These are phyloP conservation scores for Saprolegnia parasitica DNA, from an alignment of 352 stramenopile species.

Conservation along the genomic window DNA sequence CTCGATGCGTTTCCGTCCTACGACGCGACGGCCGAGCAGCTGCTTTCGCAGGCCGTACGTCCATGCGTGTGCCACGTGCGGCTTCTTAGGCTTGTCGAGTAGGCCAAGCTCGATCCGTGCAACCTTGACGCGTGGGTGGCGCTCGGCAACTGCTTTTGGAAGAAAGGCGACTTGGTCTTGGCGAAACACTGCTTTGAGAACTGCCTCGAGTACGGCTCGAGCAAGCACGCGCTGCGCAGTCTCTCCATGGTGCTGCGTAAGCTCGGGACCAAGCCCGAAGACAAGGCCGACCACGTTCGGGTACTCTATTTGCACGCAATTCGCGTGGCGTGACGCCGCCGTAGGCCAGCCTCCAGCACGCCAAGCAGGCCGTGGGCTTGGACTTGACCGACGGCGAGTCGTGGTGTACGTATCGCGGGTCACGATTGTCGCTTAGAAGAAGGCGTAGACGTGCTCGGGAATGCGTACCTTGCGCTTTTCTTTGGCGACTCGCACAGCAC, in stretches of 20 bases:
- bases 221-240: constrained; percentile 26
- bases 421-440: neutral
- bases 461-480: constrained; percentile 26
- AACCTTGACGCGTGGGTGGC: constrained; percentile 23
- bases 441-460: constrained; percentile 24
- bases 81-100: neutral
- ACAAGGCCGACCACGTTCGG: constrained; percentile 16
- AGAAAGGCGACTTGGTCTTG: constrained; percentile 20
- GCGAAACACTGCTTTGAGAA: constrained; percentile 27
- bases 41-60: constrained; percentile 21
- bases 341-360: constrained; percentile 16
- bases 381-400: constrained; percentile 24
- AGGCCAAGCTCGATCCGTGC: constrained; percentile 28
- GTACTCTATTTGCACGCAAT: neutral
- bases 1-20: constrained; percentile 24
- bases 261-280: constrained; percentile 18
- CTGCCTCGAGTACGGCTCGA: constrained; percentile 20
- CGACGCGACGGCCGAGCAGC: constrained; percentile 13
- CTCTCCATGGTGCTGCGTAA: constrained; percentile 23
- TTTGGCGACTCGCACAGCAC: constrained; percentile 23
- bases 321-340: neutral
- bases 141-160: constrained; percentile 29
- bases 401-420: constrained; percentile 24
- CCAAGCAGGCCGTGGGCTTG: constrained; percentile 23
- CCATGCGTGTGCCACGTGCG: too few relatives aligned